Evolutionary conservation across 1,139 yeast genomes (phyloP), one percentile per base, ranked within the genome.

Genomic region (Kurtzmaniella quercitrusa): DNA sequence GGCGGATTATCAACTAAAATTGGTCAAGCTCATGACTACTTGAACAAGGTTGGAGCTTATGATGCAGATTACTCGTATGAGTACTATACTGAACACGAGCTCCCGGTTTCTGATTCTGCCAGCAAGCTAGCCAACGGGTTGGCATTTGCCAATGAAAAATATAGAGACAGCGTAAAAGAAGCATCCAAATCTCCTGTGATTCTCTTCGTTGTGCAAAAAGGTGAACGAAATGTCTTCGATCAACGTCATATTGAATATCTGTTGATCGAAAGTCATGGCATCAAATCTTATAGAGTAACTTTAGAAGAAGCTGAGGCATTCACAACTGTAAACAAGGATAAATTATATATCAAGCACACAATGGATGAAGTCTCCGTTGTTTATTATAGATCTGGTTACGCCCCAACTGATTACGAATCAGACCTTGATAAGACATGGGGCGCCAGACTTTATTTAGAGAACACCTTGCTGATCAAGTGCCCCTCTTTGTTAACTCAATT

Each of bases 401-500:
- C 85, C 0, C 97, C 98, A 6, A 60, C 70, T 7, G 95, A 85
- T 60, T 89, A 84, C 62, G 73, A 76, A 9, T 53, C 72, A 14
- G 74, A 77, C 39, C 66, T 68, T 1, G 66, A 63, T 14, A 61
- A 60, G 14, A 81, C 87, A 37, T 94, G 98, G 98, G 75, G 75
- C 14, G 83, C 88, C 9, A 77, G 98, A 56, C 70, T 79, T 18
- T 60, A 68, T 37, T 71, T 93, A 46, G 98, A 93, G 60, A 73
- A 79, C 21, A 76, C 93, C 7, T 65, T 70, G 43, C 96, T 98
- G 1, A 84, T 93, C 49, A 91, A 93, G 61, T 91, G 96, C 50
- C 98, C 98, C 3, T 83, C 95, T 3, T 67, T 93, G 29, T 68
- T 88, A 48, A 89, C 95, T 2, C 98, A 94, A 63, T 71, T 93